A percentile compares a stretch with the other conserved stretches of the same genome.
phyloP scores from a whole-genome alignment of 305 asterid genomes.

The Fraxinus ornus region DNA sequence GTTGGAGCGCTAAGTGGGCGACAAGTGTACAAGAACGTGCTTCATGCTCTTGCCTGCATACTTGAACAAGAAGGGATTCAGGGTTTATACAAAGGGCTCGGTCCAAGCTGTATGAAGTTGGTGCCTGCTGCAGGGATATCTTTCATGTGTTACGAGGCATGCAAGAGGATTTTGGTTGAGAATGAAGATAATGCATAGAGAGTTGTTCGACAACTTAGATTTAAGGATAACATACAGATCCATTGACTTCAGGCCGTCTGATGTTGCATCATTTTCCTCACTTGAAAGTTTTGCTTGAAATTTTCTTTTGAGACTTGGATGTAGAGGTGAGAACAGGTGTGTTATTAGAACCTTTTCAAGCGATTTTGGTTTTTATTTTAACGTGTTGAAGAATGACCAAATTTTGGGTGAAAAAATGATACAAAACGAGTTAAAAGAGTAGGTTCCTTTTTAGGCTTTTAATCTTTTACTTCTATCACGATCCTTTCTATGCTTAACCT shows the following conservation, averaged over 20 bases:
- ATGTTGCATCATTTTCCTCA: conserved; percentile 7
- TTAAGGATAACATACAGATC: conserved; percentile 6
- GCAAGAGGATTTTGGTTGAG: conserved; percentile 89
- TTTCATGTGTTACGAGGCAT: conserved; percentile 95
- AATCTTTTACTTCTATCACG: background rate
- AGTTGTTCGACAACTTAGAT: conserved; percentile 9
- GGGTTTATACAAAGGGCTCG: conserved; percentile 88
- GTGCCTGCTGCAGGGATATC: conserved; percentile 99
- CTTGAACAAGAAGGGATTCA: conserved; percentile 75
- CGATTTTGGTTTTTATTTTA: conserved; percentile 1
- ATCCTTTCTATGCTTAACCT: background rate
- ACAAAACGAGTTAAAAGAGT: background rate
- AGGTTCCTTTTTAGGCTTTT: background rate
- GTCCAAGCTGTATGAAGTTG: conserved; percentile 90
- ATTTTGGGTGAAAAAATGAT: background rate
- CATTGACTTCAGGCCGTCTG: conserved; percentile 15
- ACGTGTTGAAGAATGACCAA: background rate
- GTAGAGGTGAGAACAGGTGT: conserved; percentile 15
- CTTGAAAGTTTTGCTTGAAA: conserved; percentile 21
- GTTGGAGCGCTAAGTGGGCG: conserved; percentile 90
- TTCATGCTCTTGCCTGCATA: conserved; percentile 78
- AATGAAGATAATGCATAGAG: conserved; percentile 52
- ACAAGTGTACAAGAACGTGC: conserved; percentile 71
- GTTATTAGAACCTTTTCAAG: background rate
- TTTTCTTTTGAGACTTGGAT: background rate